phyloP scores from a whole-genome alignment of 2,329 filamentous ascomycete genomes.

The Verticillium alfalfae region DNA sequence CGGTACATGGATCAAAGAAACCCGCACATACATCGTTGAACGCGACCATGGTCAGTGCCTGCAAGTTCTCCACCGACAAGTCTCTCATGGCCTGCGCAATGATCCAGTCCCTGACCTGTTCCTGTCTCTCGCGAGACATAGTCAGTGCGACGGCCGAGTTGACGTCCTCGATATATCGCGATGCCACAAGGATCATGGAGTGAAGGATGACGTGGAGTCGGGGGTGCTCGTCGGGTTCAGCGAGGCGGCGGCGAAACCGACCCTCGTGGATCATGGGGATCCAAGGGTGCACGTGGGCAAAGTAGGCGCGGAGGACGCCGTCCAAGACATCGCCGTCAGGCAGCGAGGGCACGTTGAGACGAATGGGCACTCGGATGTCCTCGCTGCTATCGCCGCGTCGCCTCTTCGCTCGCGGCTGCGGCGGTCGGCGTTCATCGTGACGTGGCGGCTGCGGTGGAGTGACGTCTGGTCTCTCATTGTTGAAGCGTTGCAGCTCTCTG shows the following conservation, averaged over 20 bases:
- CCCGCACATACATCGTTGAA: conserved; percentile 24
- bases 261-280: conserved; percentile 28
- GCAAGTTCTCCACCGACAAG: conserved; percentile 27
- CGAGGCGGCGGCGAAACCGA: conserved; percentile 17
- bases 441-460: not conserved
- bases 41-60: conserved; percentile 27
- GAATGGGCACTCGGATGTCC: not conserved
- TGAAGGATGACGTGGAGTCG: conserved; percentile 25
- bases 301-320: conserved; percentile 24
- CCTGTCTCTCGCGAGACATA: conserved; percentile 13
- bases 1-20: too few species aligned
- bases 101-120: conserved; percentile 12
- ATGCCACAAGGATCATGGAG: conserved; percentile 21
- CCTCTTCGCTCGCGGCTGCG: not conserved
- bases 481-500: conserved; percentile 4
- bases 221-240: conserved; percentile 12
- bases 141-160: conserved; percentile 7
- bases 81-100: conserved; percentile 22
- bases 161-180: conserved; percentile 20
- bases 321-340: conserved; percentile 9
- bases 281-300: conserved; percentile 29
- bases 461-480: conserved; percentile 1
- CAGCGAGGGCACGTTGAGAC: not conserved
- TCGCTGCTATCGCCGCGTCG: not conserved
- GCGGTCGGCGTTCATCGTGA: not conserved